Conservation (phyloP, 2,329 filamentous ascomycete genomes). For the Fusarium sp. region DNA sequence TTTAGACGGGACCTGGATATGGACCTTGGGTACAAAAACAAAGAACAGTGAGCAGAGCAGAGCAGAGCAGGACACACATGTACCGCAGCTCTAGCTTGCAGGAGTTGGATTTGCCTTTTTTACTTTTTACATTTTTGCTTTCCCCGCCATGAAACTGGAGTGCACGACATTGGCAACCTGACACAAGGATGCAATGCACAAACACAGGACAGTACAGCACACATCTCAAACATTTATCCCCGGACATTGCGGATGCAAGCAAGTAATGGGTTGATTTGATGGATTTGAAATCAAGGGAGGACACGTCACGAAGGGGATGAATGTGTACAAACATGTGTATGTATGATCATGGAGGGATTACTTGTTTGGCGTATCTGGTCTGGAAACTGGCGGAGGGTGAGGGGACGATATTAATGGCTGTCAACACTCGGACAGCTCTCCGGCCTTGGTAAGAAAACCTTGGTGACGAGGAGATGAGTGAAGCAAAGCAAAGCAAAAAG, state of each 20-base stretch:
- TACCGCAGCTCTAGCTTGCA: slow-evolving; percentile 19
- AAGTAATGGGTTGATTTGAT: slow-evolving; percentile 21
- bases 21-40: slow-evolving; percentile 16
- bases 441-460: slow-evolving; percentile 23
- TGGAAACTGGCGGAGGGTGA: slow-evolving; percentile 22
- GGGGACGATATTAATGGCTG: slow-evolving; percentile 33
- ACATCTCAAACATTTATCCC: slow-evolving; percentile 24
- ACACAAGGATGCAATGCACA: slow-evolving; percentile 19
- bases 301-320: slow-evolving; percentile 24
- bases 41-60: slow-evolving; percentile 20
- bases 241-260: slow-evolving; percentile 17
- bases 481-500: not conserved
- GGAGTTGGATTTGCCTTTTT: slow-evolving; percentile 36
- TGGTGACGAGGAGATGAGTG: slow-evolving; percentile 31
- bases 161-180: slow-evolving; percentile 9
- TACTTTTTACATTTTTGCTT: slow-evolving; percentile 14
- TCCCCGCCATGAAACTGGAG: slow-evolving; percentile 8
- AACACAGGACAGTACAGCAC: not conserved
- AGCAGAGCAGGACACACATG: not conserved
- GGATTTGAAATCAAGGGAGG: slow-evolving; percentile 23
- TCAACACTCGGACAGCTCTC: slow-evolving; percentile 35
- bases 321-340: slow-evolving; percentile 39
- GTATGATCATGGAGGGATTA: not conserved
- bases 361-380: not conserved
- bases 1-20: slow-evolving; percentile 36